Percentiles rank a stretch among this genome's conserved stretches.
Conservation (phyloP, 495 filamentous ascomycete species). For the Talaromyces liani region DNA sequence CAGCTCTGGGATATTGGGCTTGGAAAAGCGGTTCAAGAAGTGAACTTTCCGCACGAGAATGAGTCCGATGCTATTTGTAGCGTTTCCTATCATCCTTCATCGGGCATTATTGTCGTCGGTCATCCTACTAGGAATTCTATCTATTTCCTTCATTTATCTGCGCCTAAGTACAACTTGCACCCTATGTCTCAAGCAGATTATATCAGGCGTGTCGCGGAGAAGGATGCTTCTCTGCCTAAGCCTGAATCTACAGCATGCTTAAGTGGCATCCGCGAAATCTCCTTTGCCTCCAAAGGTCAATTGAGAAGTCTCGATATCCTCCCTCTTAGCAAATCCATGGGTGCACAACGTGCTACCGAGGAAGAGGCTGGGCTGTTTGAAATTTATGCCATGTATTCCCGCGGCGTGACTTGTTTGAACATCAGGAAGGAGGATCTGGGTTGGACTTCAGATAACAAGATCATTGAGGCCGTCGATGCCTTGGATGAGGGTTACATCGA, state of each 20-base stretch:
- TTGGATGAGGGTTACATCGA: conserved; percentile 53
- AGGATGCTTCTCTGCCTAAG: conserved; percentile 65
- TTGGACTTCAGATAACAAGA: conserved; percentile 80
- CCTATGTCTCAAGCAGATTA: conserved; percentile 80
- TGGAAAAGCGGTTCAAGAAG: conserved; percentile 89
- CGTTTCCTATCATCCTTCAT: conserved; percentile 81
- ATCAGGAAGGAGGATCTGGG: conserved; percentile 85
- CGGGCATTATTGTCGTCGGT: conserved; percentile 87
- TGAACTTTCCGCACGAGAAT: conserved; percentile 91
- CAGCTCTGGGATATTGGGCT: conserved; percentile 98
- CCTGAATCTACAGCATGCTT: conserved; percentile 93
- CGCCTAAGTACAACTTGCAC: conserved; percentile 77
- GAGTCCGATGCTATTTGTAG: conserved; percentile 97
- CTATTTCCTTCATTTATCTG: conserved; percentile 91
- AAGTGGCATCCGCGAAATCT: conserved; percentile 90
- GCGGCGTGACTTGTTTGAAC: conserved; percentile 78
- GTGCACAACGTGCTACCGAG: conserved; percentile 37
- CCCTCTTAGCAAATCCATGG: conserved; percentile 42
- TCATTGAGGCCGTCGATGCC: conserved; percentile 67
- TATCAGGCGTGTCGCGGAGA: conserved; percentile 64
- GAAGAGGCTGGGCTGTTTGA: conserved; percentile 69
- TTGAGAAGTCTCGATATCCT: conserved; percentile 87
- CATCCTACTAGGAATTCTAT: conserved; percentile 96
- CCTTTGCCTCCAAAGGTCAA: conserved; percentile 78
- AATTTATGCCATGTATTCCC: conserved; percentile 95